Base-by-base conservation (phyloP, 495 filamentous ascomycete genomes). In the Penicillium nucicola region DNA sequence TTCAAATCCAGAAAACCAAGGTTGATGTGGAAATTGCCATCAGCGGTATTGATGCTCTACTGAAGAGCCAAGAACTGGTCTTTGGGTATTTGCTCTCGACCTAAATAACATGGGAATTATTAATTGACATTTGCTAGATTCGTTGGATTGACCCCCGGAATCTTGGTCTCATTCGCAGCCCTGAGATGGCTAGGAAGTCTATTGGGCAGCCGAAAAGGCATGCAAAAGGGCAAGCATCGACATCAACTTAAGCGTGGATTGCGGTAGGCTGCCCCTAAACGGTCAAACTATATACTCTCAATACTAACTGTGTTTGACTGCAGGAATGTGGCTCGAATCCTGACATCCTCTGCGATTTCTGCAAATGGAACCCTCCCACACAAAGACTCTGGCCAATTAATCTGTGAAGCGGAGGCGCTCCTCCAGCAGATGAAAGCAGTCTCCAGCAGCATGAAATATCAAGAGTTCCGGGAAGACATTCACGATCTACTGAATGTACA, bases 1-100 rank as follows among this genome's bases (percentile, higher is more conserved):
- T 98, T 38, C 93, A 98, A 63, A 83, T 98, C 38, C 93, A 98
- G 63, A 98, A 97, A 76, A 97, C 93, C 1, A 98, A 97, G 73
- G 93, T 98, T 22, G 93, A 98, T 57, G 86, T 97, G 8, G 93
- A 98, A 67, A 84, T 98, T 48, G 93, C 93, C 13, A 88, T 97
- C 65, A 87, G 88, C 47, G 93, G 93, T 12, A 97, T 98, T 46
- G 90, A 98, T 68, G 72, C 89, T 20, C 76, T 98, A 17, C 74
- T 98, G 11, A 96, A 92, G 72, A 95, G 90, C 57, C 93, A 98
- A 61, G 92, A 98, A 62, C 83, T 98, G 41, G 89, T 98, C 23
- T 98, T 98, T 72, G 93, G 90, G 62, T 83, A 69, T 48, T 67
- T 50, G 42, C 15, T 36, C n/a, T 10, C 9, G 25, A 34, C 11